A percentile compares a stretch with the other conserved stretches of the same genome.
These are phyloP conservation scores for Citrus unshiu DNA, from an alignment of 345 rosid species.

Conservation along the genomic window DNA sequence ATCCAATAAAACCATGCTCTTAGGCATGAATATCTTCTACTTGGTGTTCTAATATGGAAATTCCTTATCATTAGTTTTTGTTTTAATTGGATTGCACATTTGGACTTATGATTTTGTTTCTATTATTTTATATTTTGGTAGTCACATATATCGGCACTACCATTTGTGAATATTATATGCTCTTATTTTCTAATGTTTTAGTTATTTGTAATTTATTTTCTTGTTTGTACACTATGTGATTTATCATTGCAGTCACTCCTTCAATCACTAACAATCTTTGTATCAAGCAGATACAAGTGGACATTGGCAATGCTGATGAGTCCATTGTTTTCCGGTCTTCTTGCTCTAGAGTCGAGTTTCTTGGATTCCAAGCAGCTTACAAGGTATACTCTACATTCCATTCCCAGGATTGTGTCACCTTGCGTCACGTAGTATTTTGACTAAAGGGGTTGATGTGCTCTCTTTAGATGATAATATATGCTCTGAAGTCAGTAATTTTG, in stretches of 20 bases:
- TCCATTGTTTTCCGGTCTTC: conserved; percentile 69
- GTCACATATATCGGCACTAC: neutral
- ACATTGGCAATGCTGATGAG: conserved; percentile 48
- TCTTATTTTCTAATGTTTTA: neutral
- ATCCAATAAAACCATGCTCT: neutral
- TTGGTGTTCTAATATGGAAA: neutral
- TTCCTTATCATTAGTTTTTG: neutral
- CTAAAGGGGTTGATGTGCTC: neutral
- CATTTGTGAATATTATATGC: neutral
- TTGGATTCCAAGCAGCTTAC: conserved; percentile 81
- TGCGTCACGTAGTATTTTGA: neutral
- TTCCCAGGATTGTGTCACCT: neutral
- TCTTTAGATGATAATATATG: neutral
- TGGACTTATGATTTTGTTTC: neutral
- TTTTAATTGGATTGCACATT: neutral
- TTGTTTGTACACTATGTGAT: neutral
- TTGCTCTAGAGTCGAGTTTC: conserved; percentile 65
- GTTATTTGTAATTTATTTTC: neutral
- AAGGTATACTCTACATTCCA: conserved; percentile 45
- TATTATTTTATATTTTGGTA: neutral
- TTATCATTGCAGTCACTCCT: conserved; percentile 1
- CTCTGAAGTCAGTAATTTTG: neutral
- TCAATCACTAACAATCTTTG: conserved; percentile 12
- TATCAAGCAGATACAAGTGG: conserved; percentile 67
- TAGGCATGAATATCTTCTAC: neutral